A percentile compares a stretch with the other conserved stretches of the same genome.
These are phyloP conservation scores for Przewalskia tangutica DNA, from an alignment of 257 asterid genomes.

Conservation along the genomic window DNA sequence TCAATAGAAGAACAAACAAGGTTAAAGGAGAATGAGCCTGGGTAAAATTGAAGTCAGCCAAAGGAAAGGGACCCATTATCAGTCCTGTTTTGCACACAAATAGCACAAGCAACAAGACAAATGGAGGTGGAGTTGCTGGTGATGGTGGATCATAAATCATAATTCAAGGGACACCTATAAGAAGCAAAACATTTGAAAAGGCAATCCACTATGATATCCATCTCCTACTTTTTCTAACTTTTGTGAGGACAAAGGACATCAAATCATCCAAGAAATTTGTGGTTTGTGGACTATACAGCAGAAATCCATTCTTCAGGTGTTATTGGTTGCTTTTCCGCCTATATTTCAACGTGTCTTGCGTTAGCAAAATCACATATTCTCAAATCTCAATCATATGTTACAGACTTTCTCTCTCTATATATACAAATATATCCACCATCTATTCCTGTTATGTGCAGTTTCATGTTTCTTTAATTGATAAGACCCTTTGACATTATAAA, in stretches of 20 bases:
- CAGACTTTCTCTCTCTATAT: not conserved
- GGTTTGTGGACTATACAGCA: not conserved
- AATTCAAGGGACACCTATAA: conserved; percentile 16
- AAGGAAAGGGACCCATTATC: conserved; percentile 11
- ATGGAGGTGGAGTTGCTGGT: conserved; percentile 22
- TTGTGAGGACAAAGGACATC: conserved; percentile 6
- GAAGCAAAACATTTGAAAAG: conserved; percentile 22
- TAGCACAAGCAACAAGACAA: conserved; percentile 15
- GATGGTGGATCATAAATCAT: conserved; percentile 33
- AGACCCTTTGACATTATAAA: not conserved
- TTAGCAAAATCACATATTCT: not conserved
- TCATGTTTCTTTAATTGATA: not conserved
- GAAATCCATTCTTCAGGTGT: not conserved
- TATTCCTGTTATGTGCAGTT: not conserved
- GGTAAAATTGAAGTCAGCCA: not conserved
- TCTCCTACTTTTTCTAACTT: conserved; percentile 12
- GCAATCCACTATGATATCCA: conserved; percentile 16
- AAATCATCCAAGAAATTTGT: not conserved
- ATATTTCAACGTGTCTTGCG: not conserved
- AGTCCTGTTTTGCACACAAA: conserved; percentile 10
- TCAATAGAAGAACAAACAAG: not conserved
- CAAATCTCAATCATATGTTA: not conserved
- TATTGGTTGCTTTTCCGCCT: not conserved
- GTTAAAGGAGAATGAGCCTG: not conserved
- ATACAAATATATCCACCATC: not conserved